Conservation (phyloP, 164 flowering plant species). For the Umbilicus rupestris region DNA sequence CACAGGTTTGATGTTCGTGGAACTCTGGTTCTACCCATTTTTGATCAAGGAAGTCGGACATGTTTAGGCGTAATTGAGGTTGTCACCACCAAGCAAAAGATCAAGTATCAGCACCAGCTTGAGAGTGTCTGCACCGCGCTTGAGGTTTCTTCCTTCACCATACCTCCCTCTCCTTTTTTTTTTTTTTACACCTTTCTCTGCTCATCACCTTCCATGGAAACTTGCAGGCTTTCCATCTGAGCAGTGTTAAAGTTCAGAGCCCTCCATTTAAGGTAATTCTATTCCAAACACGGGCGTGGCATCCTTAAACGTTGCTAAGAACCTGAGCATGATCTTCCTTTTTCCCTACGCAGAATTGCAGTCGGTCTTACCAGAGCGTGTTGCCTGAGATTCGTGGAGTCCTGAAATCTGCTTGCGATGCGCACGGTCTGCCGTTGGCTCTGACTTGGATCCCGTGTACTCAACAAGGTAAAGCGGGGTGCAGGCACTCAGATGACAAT, state of each 20-base stretch:
- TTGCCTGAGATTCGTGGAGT: constrained; percentile 59
- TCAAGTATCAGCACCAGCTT: constrained; percentile 40
- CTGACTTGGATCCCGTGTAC: constrained; percentile 78
- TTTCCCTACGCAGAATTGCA: constrained; percentile 28
- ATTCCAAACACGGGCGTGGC: too few relatives aligned
- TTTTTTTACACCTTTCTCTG: background rate
- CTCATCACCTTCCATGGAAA: background rate
- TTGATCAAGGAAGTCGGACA: constrained; percentile 52
- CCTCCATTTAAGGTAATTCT: constrained; percentile 6
- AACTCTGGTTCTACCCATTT: constrained; percentile 75
- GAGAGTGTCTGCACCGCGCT: constrained; percentile 82
- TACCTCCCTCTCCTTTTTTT: too few relatives aligned
- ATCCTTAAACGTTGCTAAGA: background rate
- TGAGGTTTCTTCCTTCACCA: constrained; percentile 37
- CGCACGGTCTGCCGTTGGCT: constrained; percentile 71
- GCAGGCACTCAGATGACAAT: constrained; percentile 68
- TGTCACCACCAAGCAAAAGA: constrained; percentile 48
- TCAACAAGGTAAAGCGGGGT: constrained; percentile 56
- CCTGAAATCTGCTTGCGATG: constrained; percentile 51
- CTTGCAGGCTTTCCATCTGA: constrained; percentile 78
- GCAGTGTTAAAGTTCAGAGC: constrained; percentile 39
- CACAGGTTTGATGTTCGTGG: constrained; percentile 57
- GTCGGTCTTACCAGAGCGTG: constrained; percentile 31
- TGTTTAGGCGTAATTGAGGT: constrained; percentile 91
- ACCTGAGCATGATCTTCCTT: background rate